Evolutionary conservation across 2,329 filamentous ascomycete genomes (phyloP), one percentile per base, ranked within the genome.

Genomic region (Lachnellula occidentalis): DNA sequence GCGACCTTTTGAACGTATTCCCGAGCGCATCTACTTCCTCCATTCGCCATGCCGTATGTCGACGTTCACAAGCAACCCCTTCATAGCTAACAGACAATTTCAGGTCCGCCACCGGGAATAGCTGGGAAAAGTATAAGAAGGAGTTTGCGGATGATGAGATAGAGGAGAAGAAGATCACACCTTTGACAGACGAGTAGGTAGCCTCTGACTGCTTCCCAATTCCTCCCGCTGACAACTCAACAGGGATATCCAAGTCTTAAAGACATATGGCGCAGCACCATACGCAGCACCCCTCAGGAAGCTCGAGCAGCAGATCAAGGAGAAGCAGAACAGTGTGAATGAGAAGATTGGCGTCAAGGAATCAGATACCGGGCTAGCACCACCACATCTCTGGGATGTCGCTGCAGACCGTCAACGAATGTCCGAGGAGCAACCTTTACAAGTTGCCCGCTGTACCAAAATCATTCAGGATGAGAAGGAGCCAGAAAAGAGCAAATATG

Each of bases 111-210:
- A 95, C 88, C 68, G 94, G 94, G 72, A 77, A 81, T 74, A 90
- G 84, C 82, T 99, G 94, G 94, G 94, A 99, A 82, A 97, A 97
- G 79, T 97, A 96, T 81, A 83, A 89, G 78, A 96, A 97, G 82
- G 92, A 86, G 57, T 99, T 90, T 71, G 92, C 87, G 70, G 94
- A 99, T 70, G 94, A 99, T 68, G 94, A 97, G 73, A 80, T 92
- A 74, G 91, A 95, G 72, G 94, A 99, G 82, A 99, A 99, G 87
- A 99, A 99, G 84, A 99, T 99, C 71, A 92, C 91, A 57, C 94
- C 94, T 63, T 79, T 99, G 60, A 88, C 92, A 65, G 94, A 97
- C 78, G 94, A 97, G 92, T 96, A 81, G 63, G 88, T 77, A 47
- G 42, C 59, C 49, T 53, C 42, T 17, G 22, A 50, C 46, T n/a